Evolutionary conservation across 2,329 filamentous ascomycete genomes (phyloP), one percentile per base, ranked within the genome.

Genomic region (Parascedosporium putredinis): DNA sequence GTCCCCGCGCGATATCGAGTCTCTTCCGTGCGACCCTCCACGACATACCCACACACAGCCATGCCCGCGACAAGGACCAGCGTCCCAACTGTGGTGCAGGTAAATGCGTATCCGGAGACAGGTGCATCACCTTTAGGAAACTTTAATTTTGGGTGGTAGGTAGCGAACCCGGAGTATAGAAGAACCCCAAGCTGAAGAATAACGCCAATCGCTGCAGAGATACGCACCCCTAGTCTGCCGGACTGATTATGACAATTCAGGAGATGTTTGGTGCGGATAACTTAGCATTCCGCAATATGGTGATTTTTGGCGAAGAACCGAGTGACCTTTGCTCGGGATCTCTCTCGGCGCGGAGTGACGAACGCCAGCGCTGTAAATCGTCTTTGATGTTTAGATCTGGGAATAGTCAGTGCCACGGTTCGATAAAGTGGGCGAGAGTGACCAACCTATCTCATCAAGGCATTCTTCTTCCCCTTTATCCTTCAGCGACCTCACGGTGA

Each of bases 11-110:
- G 27, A 16, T 58, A 62, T 3, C 22, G 47, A 0, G 38, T 51
- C 52, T 67, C 61, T 2, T 23, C 22, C 0, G 63, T 64, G 38
- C 61, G 62, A 7, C 43, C 48, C 20, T 66, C 60, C 3, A 68
- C 59, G 2, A 66, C 59, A 42, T 59, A 56, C 0, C 57, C 56
- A 47, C 63, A 67, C 1, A 64, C 33, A 0, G 63, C 33, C 34
- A 67, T 54, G 0, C 64, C 62, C 1, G 51, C 1, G 0, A 59
- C 53, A 10, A 68, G 36, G 1, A 62, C 1, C 0, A 60, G 0
- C 0, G 63, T 67, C 2, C 65, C 64, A 6, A 40, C 12, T 0
- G 53, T 52, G 2, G 56, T 57, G n/a, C 58, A 56, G 1, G 59
- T 58, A 43, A 58, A 61, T 0, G 63, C 58, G 27, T 62, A 60